Conservation (phyloP, 441 rosid genomes). For the Daphne laureola region DNA sequence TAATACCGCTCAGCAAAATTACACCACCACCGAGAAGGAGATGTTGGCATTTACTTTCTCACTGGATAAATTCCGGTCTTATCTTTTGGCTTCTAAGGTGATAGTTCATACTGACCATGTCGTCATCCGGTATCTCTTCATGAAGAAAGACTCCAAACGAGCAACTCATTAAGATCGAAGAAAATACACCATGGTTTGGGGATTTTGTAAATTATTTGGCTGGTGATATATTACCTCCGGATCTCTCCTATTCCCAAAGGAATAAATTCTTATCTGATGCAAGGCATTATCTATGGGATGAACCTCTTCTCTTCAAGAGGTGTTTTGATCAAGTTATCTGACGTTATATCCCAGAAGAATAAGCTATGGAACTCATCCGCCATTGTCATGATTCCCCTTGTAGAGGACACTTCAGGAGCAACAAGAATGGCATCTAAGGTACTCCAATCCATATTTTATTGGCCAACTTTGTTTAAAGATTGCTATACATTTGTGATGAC, state of each 20-base stretch:
- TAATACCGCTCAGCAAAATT: slow-evolving; percentile 2
- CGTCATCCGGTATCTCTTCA: neutral
- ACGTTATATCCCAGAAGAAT: neutral
- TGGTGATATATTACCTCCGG: too few relatives aligned
- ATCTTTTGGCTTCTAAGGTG: neutral
- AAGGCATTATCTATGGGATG: too few relatives aligned
- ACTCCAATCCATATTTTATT: neutral
- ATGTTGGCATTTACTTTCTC: neutral
- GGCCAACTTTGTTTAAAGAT: neutral
- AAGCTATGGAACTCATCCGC: neutral
- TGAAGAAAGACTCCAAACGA: neutral
- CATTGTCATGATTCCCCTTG: neutral
- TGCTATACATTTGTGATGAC: neutral
- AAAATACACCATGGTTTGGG: neutral
- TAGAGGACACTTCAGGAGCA: neutral
- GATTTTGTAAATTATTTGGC: neutral
- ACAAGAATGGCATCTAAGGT: neutral
- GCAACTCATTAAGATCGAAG: neutral
- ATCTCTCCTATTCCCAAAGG: too few relatives aligned
- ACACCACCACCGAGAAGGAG: slow-evolving; percentile 5
- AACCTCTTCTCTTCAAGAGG: too few relatives aligned
- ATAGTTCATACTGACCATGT: neutral
- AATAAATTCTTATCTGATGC: too few relatives aligned
- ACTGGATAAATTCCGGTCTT: slow-evolving; percentile 1
- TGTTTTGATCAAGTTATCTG: too few relatives aligned